Evolutionary conservation across 2,329 filamentous ascomycete species (phyloP).

Genomic region (Colletotrichum tropicicola): DNA sequence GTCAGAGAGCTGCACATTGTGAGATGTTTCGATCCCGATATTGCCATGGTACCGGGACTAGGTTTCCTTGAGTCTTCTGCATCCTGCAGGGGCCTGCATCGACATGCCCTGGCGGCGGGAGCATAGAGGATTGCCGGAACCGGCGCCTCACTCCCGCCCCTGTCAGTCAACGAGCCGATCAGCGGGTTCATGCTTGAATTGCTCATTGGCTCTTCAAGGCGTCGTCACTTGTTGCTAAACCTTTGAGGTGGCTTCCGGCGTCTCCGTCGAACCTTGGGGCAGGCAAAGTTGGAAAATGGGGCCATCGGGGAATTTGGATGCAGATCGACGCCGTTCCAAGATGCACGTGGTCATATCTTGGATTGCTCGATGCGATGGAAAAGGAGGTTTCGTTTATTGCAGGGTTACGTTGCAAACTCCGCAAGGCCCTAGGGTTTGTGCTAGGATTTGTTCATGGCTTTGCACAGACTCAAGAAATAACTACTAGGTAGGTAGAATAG

Average conservation of each 20-base stretch:
- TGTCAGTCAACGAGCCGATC: neutral
- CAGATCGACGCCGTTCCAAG: slow-evolving; percentile 11
- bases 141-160: neutral
- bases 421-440: neutral
- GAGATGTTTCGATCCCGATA: too few species aligned
- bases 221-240: neutral
- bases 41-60: neutral
- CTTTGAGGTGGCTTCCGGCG: neutral
- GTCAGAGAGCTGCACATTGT: too few species aligned
- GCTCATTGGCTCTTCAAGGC: neutral
- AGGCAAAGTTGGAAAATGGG: neutral
- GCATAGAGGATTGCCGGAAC: neutral
- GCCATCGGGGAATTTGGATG: slow-evolving; percentile 13
- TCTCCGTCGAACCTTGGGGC: neutral
- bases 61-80: neutral
- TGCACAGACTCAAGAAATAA: neutral
- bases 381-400: slow-evolving; percentile 4
- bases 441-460: neutral
- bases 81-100: slow-evolving; percentile 3
- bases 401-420: neutral
- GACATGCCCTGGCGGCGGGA: neutral
- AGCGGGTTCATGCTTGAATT: neutral
- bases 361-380: neutral
- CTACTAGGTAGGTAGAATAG: neutral
- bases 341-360: slow-evolving; percentile 2